phyloP scores from a whole-genome alignment of 139 green algal species.

The Spirogloea muscicola region DNA sequence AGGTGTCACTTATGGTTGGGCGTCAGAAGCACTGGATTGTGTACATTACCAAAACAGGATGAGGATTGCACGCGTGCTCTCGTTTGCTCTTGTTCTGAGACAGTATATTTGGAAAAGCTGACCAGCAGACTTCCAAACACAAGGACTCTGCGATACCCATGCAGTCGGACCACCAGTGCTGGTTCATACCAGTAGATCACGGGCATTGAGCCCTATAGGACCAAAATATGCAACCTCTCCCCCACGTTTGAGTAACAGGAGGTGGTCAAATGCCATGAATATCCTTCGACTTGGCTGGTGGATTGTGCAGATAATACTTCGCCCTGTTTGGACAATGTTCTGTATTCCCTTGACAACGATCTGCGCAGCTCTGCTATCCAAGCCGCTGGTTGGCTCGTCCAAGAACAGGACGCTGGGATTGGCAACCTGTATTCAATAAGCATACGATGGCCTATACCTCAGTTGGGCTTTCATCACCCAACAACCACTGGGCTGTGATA shows the following conservation, averaged over 20 bases:
- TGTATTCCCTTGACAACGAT: slow-evolving; percentile 80
- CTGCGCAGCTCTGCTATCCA: slow-evolving; percentile 79
- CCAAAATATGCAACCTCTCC: slow-evolving; percentile 79
- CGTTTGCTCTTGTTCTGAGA: no score
- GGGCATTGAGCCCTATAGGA: slow-evolving; percentile 60
- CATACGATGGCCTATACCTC: no score
- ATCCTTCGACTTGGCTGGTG: slow-evolving; percentile 70
- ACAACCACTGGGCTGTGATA: no score
- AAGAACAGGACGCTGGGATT: slow-evolving; percentile 46
- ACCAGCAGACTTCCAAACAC: no score
- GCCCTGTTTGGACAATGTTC: slow-evolving; percentile 68
- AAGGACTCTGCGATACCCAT: no score
- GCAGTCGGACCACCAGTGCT: background rate
- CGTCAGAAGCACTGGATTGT: no score
- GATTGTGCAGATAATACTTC: slow-evolving; percentile 87
- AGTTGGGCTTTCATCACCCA: no score
- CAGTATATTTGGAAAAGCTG: no score
- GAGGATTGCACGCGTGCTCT: no score
- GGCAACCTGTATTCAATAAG: slow-evolving; percentile 17
- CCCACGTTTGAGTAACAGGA: slow-evolving; percentile 74
- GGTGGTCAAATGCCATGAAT: slow-evolving; percentile 50
- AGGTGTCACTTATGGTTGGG: no score
- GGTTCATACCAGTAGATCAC: slow-evolving; percentile 46
- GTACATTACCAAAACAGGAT: no score
- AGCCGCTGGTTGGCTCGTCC: slow-evolving; percentile 64